These are phyloP conservation scores for Austropuccinia psidii DNA, from an alignment of 1,284 basidiomycete species.

Conservation along the genomic window DNA sequence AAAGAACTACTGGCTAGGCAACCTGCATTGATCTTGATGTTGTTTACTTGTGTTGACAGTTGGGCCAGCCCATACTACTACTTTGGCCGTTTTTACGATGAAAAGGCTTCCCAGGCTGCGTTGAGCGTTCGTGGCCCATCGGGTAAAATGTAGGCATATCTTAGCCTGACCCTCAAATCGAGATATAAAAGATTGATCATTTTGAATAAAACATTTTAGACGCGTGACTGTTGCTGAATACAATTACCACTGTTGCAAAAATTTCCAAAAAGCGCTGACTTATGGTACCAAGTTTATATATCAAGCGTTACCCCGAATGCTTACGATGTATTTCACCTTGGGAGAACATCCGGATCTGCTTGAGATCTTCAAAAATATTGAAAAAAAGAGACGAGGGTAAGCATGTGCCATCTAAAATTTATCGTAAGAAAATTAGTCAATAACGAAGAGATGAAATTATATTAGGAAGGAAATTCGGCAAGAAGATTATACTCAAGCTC, in stretches of 20 bases:
- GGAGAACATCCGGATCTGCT: slow-evolving; percentile 57
- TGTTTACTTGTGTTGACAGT: slow-evolving; percentile 49
- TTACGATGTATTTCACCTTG: slow-evolving; percentile 91
- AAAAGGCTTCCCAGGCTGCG: slow-evolving; percentile 25
- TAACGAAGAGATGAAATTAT: not conserved
- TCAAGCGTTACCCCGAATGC: slow-evolving; percentile 84
- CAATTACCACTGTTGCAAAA: slow-evolving; percentile 46
- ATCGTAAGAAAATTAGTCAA: not conserved
- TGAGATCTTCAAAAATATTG: slow-evolving; percentile 39
- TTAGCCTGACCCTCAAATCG: not conserved
- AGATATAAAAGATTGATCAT: no score
- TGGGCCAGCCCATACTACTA: slow-evolving; percentile 81
- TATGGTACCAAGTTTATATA: slow-evolving; percentile 93
- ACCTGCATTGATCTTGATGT: slow-evolving; percentile 34
- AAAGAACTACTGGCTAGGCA: slow-evolving; percentile 10
- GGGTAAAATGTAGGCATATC: not conserved
- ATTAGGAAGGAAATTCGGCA: slow-evolving; percentile 31
- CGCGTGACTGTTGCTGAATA: slow-evolving; percentile 29
- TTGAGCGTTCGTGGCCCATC: not conserved
- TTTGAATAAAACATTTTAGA: not conserved
- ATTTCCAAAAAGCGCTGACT: slow-evolving; percentile 67
- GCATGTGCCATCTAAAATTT: no score
- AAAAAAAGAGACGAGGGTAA: slow-evolving; percentile 39
- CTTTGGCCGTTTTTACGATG: slow-evolving; percentile 78
- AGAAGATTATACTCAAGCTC: slow-evolving; percentile 44